Percentiles rank a stretch among this genome's conserved stretches.
Conservation (phyloP, 768 basidiomycete species). For the Lentinula lateritia region DNA sequence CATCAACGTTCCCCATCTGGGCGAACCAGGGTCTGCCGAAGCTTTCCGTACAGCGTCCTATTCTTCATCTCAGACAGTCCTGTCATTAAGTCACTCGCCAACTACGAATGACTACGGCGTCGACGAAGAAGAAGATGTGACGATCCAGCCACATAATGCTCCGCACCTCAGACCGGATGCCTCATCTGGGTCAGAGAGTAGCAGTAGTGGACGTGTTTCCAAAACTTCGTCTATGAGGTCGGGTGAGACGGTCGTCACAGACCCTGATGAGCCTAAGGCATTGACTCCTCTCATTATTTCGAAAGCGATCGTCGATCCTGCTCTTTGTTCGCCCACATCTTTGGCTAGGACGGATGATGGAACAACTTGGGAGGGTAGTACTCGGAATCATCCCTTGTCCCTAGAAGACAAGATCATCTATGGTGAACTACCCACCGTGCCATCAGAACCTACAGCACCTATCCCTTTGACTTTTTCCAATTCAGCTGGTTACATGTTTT, state of each 20-base stretch:
- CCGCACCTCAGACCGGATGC: slow-evolving; percentile 23
- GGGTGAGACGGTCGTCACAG: slow-evolving; percentile 44
- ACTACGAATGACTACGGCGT: slow-evolving; percentile 31
- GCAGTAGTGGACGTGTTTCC: slow-evolving; percentile 40
- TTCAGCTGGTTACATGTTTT: slow-evolving; percentile 47
- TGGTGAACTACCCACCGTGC: slow-evolving; percentile 46
- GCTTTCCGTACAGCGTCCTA: slow-evolving; percentile 19
- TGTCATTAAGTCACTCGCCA: slow-evolving; percentile 28
- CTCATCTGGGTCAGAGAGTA: slow-evolving; percentile 48
- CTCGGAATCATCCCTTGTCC: slow-evolving; percentile 24
- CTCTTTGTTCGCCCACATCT: slow-evolving; percentile 49
- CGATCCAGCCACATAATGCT: slow-evolving; percentile 26
- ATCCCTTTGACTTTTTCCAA: slow-evolving; percentile 31
- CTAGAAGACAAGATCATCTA: slow-evolving; percentile 53
- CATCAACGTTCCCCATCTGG: slow-evolving; percentile 52
- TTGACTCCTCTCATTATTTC: slow-evolving; percentile 25
- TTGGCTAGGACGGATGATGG: slow-evolving; percentile 44
- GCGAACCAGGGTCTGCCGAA: slow-evolving; percentile 31
- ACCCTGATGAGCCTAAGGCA: slow-evolving; percentile 38
- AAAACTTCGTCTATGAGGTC: slow-evolving; percentile 41
- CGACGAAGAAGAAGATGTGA: slow-evolving; percentile 52
- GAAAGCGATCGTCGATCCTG: slow-evolving; percentile 30
- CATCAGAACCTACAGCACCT: slow-evolving; percentile 31
- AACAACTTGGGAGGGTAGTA: slow-evolving; percentile 55
- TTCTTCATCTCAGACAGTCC: slow-evolving; percentile 36